phyloP scores from a whole-genome alignment of 2,329 filamentous ascomycete species.

The Neofusicoccum parvum region DNA sequence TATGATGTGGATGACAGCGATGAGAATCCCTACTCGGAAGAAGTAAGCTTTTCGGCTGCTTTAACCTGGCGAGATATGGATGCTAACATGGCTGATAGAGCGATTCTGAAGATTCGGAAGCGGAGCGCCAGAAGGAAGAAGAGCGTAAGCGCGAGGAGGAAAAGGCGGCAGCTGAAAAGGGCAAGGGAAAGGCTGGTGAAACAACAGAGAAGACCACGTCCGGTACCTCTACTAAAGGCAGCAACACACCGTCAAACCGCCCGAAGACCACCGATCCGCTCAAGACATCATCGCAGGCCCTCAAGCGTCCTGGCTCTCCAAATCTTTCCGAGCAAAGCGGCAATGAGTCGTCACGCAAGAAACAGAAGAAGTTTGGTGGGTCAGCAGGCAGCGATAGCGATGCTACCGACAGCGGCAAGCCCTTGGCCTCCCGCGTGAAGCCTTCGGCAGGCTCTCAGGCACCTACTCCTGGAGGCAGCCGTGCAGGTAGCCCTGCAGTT shows the following conservation, averaged over 20 bases:
- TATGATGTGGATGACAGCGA: slow-evolving; percentile 71
- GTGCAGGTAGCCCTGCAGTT: slow-evolving; percentile 42
- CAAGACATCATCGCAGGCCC: slow-evolving; percentile 47
- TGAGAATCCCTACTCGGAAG: slow-evolving; percentile 49
- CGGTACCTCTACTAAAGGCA: slow-evolving; percentile 69
- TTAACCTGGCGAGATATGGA: slow-evolving; percentile 21
- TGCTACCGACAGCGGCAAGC: slow-evolving; percentile 24
- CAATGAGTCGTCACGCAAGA: slow-evolving; percentile 83
- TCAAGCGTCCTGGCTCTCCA: slow-evolving; percentile 85
- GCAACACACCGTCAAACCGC: slow-evolving; percentile 65
- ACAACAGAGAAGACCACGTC: slow-evolving; percentile 43
- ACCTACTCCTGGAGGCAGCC: slow-evolving; percentile 63
- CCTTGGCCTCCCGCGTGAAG: slow-evolving; percentile 59
- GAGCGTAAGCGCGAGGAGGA: slow-evolving; percentile 59
- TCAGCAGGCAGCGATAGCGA: slow-evolving; percentile 16
- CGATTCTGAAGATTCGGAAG: slow-evolving; percentile 65
- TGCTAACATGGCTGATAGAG: slow-evolving; percentile 40
- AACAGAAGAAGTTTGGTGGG: slow-evolving; percentile 50
- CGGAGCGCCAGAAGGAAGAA: slow-evolving; percentile 62
- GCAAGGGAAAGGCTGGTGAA: slow-evolving; percentile 47
- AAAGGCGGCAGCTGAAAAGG: slow-evolving; percentile 48
- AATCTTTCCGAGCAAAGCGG: slow-evolving; percentile 88
- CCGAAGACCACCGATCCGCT: slow-evolving; percentile 52
- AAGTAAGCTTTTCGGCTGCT: slow-evolving; percentile 20
- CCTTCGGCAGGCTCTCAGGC: slow-evolving; percentile 44